Evolutionary conservation across 2,329 filamentous ascomycete species (phyloP).

Genomic region (Fusarium sp.): DNA sequence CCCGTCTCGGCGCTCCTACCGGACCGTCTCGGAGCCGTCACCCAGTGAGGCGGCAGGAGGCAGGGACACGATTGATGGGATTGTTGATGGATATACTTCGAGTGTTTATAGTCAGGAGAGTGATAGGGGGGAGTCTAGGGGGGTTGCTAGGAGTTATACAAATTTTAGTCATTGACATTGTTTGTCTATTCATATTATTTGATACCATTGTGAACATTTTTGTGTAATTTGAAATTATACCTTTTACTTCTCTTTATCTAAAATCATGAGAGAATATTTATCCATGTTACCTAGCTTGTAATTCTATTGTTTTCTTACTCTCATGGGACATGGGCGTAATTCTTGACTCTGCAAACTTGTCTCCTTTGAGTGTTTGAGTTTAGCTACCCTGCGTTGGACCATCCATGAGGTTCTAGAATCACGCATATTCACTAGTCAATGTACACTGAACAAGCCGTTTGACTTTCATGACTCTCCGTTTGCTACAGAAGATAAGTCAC

Average conservation of each 20-base stretch:
- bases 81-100: conserved; percentile 1
- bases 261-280: neutral
- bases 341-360: neutral
- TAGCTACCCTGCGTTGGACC: neutral
- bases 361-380: neutral
- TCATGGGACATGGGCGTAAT: no score
- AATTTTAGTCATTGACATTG: neutral
- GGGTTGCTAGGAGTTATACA: neutral
- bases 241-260: neutral
- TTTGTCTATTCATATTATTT: neutral
- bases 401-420: neutral
- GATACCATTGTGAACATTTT: neutral
- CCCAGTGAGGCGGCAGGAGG: neutral
- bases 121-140: neutral
- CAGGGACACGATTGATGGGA: neutral
- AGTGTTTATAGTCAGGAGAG: neutral
- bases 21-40: neutral
- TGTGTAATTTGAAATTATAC: neutral
- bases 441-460: neutral
- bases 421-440: neutral
- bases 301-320: neutral
- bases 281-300: neutral
- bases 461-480: neutral
- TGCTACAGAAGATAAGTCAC: neutral
- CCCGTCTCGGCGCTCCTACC: neutral